Conservation (phyloP, 306 rosid species). For the Trichosanthes cucumerina region DNA sequence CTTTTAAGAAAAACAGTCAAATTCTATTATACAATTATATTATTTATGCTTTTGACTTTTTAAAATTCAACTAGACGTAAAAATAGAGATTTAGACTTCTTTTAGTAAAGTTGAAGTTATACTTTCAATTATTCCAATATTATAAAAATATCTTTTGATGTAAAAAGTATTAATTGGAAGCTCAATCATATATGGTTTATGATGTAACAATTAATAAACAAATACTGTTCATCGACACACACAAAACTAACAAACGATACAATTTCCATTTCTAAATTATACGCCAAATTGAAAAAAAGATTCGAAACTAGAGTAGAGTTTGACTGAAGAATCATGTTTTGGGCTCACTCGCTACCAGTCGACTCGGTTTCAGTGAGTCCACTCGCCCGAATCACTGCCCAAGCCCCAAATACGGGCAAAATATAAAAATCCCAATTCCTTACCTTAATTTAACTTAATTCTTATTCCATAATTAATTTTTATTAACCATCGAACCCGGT, state of each 20-base stretch:
- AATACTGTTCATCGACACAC: not conserved
- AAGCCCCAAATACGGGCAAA: not conserved
- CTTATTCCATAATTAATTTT: not conserved
- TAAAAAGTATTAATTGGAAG: not conserved
- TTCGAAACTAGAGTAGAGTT: not conserved
- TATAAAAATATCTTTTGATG: not conserved
- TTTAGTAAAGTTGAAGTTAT: too few relatives aligned
- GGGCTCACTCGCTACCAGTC: constrained; percentile 30
- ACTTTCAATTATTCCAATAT: too few relatives aligned
- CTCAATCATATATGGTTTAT: too few relatives aligned
- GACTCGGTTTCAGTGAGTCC: not conserved
- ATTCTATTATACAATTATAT: too few relatives aligned
- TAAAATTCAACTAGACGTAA: too few relatives aligned
- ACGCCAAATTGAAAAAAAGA: not conserved
- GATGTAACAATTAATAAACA: not conserved
- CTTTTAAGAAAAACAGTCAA: too few relatives aligned
- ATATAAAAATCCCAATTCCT: not conserved
- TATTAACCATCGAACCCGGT: constrained; percentile 83
- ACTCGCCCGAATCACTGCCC: constrained; percentile 12
- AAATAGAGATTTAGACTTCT: too few relatives aligned
- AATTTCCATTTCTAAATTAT: too few relatives aligned
- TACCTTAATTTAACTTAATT: not conserved
- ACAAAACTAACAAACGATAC: not conserved
- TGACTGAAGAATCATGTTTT: constrained; percentile 10
- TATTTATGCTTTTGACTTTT: too few relatives aligned